phyloP scores from a whole-genome alignment of 208 protist species.

The Crithidia bombi region DNA sequence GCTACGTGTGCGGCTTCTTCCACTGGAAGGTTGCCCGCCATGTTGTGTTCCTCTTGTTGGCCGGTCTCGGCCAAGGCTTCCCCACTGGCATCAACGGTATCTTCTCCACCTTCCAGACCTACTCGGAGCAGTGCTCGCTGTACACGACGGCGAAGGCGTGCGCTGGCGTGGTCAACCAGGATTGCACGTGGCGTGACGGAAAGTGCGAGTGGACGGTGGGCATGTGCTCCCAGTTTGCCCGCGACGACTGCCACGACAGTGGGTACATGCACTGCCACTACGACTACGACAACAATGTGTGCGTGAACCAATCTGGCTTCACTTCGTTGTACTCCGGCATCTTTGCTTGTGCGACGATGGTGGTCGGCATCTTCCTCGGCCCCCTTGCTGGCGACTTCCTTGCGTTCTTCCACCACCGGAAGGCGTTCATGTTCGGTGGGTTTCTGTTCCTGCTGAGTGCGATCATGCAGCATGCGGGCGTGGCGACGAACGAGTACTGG shows the following conservation, averaged over 20 bases:
- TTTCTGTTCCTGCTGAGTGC: slow-evolving; percentile 52
- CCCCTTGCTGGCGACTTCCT: slow-evolving; percentile 14
- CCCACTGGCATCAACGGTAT: slow-evolving; percentile 21
- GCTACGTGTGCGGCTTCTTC: slow-evolving; percentile 21
- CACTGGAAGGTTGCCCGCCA: slow-evolving; percentile 21
- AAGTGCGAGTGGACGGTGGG: slow-evolving; percentile 17
- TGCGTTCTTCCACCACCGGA: slow-evolving; percentile 17
- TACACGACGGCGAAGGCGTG: slow-evolving; percentile 20
- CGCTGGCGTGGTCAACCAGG: slow-evolving; percentile 15
- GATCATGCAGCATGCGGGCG: slow-evolving; percentile 57
- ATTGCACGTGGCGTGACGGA: slow-evolving; percentile 16
- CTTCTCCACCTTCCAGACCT: slow-evolving; percentile 16
- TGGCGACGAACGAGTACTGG: slow-evolving; percentile 56
- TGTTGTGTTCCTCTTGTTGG: slow-evolving; percentile 14
- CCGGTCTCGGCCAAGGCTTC: slow-evolving; percentile 15
- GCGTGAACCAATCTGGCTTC: slow-evolving; percentile 12
- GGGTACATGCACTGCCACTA: slow-evolving; percentile 25
- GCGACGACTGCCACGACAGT: slow-evolving; percentile 12
- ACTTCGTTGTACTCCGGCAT: slow-evolving; percentile 13
- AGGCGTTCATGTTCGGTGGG: slow-evolving; percentile 31
- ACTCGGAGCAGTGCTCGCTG: slow-evolving; percentile 23
- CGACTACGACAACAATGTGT: slow-evolving; percentile 12
- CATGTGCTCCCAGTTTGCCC: slow-evolving; percentile 14
- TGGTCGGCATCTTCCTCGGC: slow-evolving; percentile 14
- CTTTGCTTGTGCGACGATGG: slow-evolving; percentile 16